Conservation (phyloP, 805 yeast genomes). For the Hanseniaspora taiwanica region DNA sequence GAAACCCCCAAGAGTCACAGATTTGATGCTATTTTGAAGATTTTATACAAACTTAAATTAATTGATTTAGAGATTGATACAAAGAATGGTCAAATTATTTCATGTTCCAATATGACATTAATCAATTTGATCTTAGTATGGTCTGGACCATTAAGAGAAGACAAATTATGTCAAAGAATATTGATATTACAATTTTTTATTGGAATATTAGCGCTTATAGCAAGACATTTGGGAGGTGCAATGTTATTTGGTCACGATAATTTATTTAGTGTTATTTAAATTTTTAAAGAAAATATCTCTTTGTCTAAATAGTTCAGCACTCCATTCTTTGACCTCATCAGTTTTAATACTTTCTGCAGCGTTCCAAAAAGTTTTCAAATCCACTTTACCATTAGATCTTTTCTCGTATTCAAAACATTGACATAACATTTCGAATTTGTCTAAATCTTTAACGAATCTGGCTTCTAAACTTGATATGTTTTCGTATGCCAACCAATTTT, state of each 20-base stretch:
- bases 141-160: constrained; percentile 88
- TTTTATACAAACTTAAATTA: constrained; percentile 37
- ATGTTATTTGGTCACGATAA: constrained; percentile 85
- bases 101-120: constrained; percentile 73
- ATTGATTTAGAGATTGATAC: constrained; percentile 30
- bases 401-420: constrained; percentile 80
- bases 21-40: constrained; percentile 24
- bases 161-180: constrained; percentile 47
- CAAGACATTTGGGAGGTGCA: constrained; percentile 77
- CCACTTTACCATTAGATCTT: constrained; percentile 38
- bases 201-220: constrained; percentile 53
- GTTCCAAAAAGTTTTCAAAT: constrained; percentile 55
- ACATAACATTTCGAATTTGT: constrained; percentile 75
- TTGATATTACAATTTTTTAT: constrained; percentile 47
- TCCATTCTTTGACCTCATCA: constrained; percentile 54
- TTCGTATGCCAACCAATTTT: constrained; percentile 83
- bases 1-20: constrained; percentile 4
- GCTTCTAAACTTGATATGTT: constrained; percentile 73
- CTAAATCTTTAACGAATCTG: constrained; percentile 82
- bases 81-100: constrained; percentile 20
- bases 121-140: constrained; percentile 73
- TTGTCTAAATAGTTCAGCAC: constrained; percentile 41
- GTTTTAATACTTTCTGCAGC: constrained; percentile 56
- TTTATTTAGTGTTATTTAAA: constrained; percentile 27
- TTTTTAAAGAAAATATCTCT: constrained; percentile 22